Conservation (phyloP, 1,139 yeast species). For the Saccharomyces hybrid region DNA sequence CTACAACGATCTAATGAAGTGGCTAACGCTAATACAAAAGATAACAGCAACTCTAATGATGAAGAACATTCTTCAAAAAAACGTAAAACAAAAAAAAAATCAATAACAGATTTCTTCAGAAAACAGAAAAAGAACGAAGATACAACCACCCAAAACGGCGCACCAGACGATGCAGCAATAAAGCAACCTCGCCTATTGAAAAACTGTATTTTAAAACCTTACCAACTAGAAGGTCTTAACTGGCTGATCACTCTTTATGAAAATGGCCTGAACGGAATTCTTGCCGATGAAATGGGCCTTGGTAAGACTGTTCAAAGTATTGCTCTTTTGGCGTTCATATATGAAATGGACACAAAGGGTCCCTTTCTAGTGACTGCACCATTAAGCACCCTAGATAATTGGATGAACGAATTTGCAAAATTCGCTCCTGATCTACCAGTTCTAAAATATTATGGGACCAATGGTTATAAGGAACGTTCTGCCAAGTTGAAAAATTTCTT, state of each 20-base stretch:
- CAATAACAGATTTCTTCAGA: conserved; percentile 24
- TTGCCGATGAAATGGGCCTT: conserved; percentile 96
- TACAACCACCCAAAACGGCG: conserved; percentile 3
- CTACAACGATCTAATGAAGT: conserved; percentile 38
- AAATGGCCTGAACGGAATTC: conserved; percentile 88
- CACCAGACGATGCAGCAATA: conserved; percentile 12
- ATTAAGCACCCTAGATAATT: conserved; percentile 74
- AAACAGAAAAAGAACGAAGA: conserved; percentile 8
- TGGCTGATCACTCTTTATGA: conserved; percentile 86
- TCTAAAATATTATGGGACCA: conserved; percentile 58
- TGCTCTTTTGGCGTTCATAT: conserved; percentile 62
- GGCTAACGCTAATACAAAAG: conserved; percentile 17
- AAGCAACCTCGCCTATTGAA: conserved; percentile 59
- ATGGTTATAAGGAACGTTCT: conserved; percentile 42
- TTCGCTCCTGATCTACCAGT: conserved; percentile 70
- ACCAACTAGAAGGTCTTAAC: conserved; percentile 83
- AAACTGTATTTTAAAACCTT: conserved; percentile 67
- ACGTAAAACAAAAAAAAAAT: conserved; percentile 12
- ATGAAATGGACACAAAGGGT: conserved; percentile 73
- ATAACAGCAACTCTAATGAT: conserved; percentile 5
- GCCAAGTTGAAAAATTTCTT: conserved; percentile 35
- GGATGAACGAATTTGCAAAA: conserved; percentile 62
- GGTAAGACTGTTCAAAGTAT: conserved; percentile 91
- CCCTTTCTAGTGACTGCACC: conserved; percentile 88
- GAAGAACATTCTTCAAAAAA: conserved; percentile 20